Evolutionary conservation across 83 land plant species (phyloP), one percentile per base, ranked within the genome.

Genomic region (Thuja plicata): DNA sequence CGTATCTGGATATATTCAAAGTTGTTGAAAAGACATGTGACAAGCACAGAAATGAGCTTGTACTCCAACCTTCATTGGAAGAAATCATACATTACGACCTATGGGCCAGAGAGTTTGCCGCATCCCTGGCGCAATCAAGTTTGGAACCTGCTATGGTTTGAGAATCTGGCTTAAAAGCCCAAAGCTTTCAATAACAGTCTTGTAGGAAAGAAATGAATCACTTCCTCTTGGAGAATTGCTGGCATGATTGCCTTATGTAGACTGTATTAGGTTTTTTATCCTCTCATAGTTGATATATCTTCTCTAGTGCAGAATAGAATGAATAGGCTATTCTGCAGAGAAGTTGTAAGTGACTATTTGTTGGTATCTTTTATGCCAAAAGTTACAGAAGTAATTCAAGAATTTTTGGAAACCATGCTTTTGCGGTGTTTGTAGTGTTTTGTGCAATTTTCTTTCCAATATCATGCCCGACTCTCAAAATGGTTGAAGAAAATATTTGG

Each of bases 21-120:
- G 90, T 96, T 9, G 96, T 98, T 50, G 99, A 98, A 91, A 88
- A 94, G 77, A 97, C 99, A 8, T 98, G 99, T 79, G 94, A 93
- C 46, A 95, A 94, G 88, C 99, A 98, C 73, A 88, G 89, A 86
- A 89, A 88, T 40, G 99, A 98, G 45, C 87, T 98, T 32, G 97
- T 98, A 52, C 66, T 43, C 12, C 62, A 80, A 21, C 99, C 99
- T 17, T 92, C 95, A 17, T 95, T 98, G 45, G 99, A 98, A 70
- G 99, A 98, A 54, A 98, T 98, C 85, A 52, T 98, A 50, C 97
- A 97, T 77, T 98, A 96, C 79, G 99, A 98, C 90, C 80, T 88
- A 85, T 98, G 99, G 99, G 99, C 99, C n/a, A 91, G 97, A 71
- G 87, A 94, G 0, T 97, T 89, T 79, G 99, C 99, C 34, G 92